Base-by-base conservation (phyloP, 768 basidiomycete species). In the Trametes cingulata region DNA sequence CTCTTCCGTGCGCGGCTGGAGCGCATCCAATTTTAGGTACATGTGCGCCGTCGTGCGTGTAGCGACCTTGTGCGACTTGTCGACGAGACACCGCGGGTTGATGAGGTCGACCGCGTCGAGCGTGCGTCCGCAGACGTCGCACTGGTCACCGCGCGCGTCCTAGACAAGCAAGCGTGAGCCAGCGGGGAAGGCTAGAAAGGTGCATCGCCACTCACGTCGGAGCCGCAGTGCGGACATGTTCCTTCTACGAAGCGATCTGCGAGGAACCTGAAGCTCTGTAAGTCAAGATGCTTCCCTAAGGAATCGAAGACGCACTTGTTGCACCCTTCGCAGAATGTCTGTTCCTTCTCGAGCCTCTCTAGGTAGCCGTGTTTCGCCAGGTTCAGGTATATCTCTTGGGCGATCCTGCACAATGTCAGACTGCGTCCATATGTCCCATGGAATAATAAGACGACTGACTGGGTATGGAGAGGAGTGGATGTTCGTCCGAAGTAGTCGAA, bases 61-160 rank as follows among this genome's bases (percentile, higher is more conserved):
- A 8, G 85, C 84, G 40, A 97, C 85, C 35, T 77, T 82, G 71
- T 96, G 95, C 0, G 85, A 78, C 71, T 86, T 89, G 75, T 94
- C 80, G 56, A 97, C 81, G 55, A 95, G 85, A 72, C 97, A 99
- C 42, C 95, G 86, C n/a, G 97, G 97, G 66, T 93, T 88, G 73
- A 98, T 81, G 55, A 99, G 83, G 67, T 97, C 94, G 60, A 95
- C 84, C 2, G 97, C 93, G 64, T 98, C 93, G 43, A 97, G 83
- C 2, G 97, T 98, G 55, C 92, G 83, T 45, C 88, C 86, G 73
- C 97, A 99, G 54, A 86, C 80, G 73, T 99, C 97, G 73, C 97
- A 99, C 77, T 99, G 97, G 73, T 99, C 97, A 8, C 97, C 97
- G 36, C 97, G 90, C 35, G 96, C 97, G 68, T 98, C 97, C 90